Conservation (phyloP, 2,329 filamentous ascomycete genomes). For the Fusarium sp. region DNA sequence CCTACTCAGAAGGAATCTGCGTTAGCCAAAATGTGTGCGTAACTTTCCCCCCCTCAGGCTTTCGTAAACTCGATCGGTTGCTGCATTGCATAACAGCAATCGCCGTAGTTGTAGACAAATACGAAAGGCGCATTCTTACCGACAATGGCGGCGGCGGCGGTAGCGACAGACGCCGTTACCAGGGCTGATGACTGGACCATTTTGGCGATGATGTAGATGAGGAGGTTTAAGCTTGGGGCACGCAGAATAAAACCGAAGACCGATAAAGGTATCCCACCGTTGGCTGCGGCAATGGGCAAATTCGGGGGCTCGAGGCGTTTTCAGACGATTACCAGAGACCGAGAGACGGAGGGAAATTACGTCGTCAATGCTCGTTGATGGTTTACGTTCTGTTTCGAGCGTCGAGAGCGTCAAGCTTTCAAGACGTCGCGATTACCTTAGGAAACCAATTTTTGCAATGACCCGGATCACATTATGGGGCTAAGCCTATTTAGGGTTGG, state of each 20-base stretch:
- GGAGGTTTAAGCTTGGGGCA: slow-evolving; percentile 20
- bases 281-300: slow-evolving; percentile 19
- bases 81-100: slow-evolving; percentile 5
- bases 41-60: not conserved
- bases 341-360: slow-evolving; percentile 32
- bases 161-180: slow-evolving; percentile 72
- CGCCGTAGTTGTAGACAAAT: not conserved
- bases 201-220: slow-evolving; percentile 38
- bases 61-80: not conserved
- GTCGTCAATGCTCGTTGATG: slow-evolving; percentile 43
- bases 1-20: slow-evolving; percentile 56
- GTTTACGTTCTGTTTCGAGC: slow-evolving; percentile 39
- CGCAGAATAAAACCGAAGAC: slow-evolving; percentile 16
- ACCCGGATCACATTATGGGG: slow-evolving; percentile 44
- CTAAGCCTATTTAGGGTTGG: slow-evolving; percentile 38
- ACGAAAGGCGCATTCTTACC: slow-evolving; percentile 59
- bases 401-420: slow-evolving; percentile 43
- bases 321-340: slow-evolving; percentile 19
- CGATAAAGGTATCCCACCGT: slow-evolving; percentile 22
- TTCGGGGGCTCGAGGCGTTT: slow-evolving; percentile 13
- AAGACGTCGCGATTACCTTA: slow-evolving; percentile 40
- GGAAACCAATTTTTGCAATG: slow-evolving; percentile 48
- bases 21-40: slow-evolving; percentile 36
- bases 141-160: slow-evolving; percentile 69
- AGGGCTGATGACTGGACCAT: slow-evolving; percentile 67